Evolutionary conservation across 179 eudicot genomes (phyloP).

Genomic region (Silene noctiflora): DNA sequence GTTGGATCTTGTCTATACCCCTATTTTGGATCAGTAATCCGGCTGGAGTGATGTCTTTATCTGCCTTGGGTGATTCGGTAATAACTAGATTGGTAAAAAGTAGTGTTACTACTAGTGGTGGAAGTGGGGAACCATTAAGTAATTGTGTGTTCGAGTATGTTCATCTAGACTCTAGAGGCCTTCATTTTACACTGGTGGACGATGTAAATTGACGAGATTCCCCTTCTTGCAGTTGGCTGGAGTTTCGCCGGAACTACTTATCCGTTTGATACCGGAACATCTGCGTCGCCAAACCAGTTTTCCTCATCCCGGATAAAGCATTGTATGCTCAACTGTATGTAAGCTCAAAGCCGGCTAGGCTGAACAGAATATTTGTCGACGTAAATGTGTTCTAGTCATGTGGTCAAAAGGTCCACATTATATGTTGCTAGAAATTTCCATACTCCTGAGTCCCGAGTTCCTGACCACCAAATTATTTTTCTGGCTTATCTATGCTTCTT

Average conservation of each 20-base stretch:
- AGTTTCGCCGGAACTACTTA: slow-evolving; percentile 60
- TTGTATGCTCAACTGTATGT: background rate
- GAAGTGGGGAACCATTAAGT: background rate
- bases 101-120: too few relatives aligned
- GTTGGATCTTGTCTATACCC: too few relatives aligned
- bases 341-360: background rate
- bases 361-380: background rate
- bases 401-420: background rate
- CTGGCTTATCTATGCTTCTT: background rate
- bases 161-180: background rate
- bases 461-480: background rate
- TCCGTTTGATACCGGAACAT: slow-evolving; percentile 70
- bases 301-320: slow-evolving; percentile 3
- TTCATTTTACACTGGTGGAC: background rate
- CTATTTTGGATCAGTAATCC: too few relatives aligned
- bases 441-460: background rate
- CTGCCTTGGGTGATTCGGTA: too few relatives aligned
- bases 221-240: slow-evolving; percentile 51
- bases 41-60: too few relatives aligned
- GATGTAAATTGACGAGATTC: background rate
- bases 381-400: background rate
- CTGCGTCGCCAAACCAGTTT: slow-evolving; percentile 48
- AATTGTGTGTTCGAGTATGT: background rate
- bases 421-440: background rate
- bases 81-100: too few relatives aligned